These are phyloP conservation scores for Echium plantagineum DNA, from an alignment of 257 asterid genomes.

Conservation along the genomic window DNA sequence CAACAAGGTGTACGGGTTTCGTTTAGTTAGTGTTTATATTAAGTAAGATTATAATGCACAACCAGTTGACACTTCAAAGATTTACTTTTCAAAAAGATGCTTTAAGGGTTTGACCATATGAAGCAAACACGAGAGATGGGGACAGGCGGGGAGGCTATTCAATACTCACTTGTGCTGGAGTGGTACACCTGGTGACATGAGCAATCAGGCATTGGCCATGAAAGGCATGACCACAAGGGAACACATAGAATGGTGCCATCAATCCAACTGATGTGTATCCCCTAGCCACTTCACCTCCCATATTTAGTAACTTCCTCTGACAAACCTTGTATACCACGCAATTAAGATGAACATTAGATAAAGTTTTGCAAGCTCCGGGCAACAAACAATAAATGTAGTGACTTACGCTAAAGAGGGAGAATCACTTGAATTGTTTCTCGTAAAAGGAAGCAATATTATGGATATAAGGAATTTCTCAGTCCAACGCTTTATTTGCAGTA, in stretches of 20 bases:
- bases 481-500: not conserved
- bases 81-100: not conserved
- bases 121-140: constrained; percentile 3
- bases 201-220: constrained; percentile 89
- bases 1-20: not conserved
- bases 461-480: not conserved
- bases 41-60: not conserved
- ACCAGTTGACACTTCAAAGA: not conserved
- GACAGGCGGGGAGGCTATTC: constrained; percentile 2
- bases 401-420: not conserved
- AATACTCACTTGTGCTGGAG: constrained; percentile 47
- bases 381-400: not conserved
- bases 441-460: not conserved
- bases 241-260: constrained; percentile 93
- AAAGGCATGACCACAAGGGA: constrained; percentile 96
- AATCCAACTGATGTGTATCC: constrained; percentile 70
- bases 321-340: constrained; percentile 55
- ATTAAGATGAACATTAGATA: constrained; percentile 6
- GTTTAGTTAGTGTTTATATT: not conserved
- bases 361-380: not conserved
- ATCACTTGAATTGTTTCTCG: not conserved
- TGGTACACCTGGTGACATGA: constrained; percentile 81
- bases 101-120: constrained; percentile 6
- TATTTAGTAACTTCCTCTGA: constrained; percentile 56
- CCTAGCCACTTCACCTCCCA: constrained; percentile 56